Evolutionary conservation across 306 rosid genomes (phyloP), one percentile per base, ranked within the genome.

Genomic region (Mimosa bimucronata): DNA sequence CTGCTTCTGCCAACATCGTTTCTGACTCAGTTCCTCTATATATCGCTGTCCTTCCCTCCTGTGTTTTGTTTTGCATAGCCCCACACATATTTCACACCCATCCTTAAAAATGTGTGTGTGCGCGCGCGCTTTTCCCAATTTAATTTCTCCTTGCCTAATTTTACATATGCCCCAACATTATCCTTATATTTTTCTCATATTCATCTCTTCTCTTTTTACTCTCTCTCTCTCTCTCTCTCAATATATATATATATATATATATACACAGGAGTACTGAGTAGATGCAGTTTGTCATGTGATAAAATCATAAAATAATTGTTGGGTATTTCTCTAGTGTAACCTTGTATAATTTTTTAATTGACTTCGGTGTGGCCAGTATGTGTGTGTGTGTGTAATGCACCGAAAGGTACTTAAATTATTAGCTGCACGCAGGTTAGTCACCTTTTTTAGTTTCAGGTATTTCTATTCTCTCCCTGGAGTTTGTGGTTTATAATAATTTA

Each of bases 321-420:
- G 38, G 38, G 38, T 34, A 62, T 62, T 29, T 6, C 14, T 26
- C 1, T 14, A 5, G 5, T 29, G 68, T 29, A 1, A 60, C 16
- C 25, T 19, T 21, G 19, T 42, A 37, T 9, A 6, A 50, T 50
- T 1, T 50, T 50, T 66, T 18, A 45, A 45, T 31, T 31, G 25
- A 64, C 48, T 37, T n/a, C 0, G 13, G 29, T 55, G 38, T 34
- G 38, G 55, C 55, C 55, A 0, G 55, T 48, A 1, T 55, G 4
- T 53, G 28, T 53, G 28, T 21, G 3, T 23, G 0, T 57, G 1
- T 9, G 14, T 40, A 9, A 38, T 38, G 50, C 73, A 67, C 50
- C 73, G 50, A 67, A 67, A 67, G 73, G 73, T 10, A 40, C 19
- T 38, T 38, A 40, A 66, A 37, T 66, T 66, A 66, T 66, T 19